Conservation (phyloP, 352 stramenopile genomes). For the Peronospora belbahrii region DNA sequence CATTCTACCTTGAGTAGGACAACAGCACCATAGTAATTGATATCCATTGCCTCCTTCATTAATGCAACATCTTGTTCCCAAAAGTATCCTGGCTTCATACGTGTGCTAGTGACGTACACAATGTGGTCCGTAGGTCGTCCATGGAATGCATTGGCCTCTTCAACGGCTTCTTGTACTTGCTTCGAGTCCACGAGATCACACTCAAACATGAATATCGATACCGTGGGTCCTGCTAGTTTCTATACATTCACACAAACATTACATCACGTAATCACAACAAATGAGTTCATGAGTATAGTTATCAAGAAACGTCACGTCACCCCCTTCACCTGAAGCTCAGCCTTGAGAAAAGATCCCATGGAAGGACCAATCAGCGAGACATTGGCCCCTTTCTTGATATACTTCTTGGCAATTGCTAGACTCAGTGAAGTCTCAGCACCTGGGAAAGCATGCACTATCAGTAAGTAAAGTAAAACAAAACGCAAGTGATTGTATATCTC, state of each 20-base stretch:
- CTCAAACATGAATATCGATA: constrained; percentile 28
- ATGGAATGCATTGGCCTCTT: constrained; percentile 50
- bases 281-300: too few relatives aligned
- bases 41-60: constrained; percentile 39
- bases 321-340: constrained; percentile 27
- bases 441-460: too few relatives aligned
- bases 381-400: constrained; percentile 39
- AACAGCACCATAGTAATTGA: constrained; percentile 58
- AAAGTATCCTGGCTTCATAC: constrained; percentile 32
- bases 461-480: too few relatives aligned
- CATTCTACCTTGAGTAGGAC: constrained; percentile 40
- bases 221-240: constrained; percentile 10
- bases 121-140: constrained; percentile 51
- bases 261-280: too few relatives aligned
- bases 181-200: constrained; percentile 36
- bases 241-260: too few relatives aligned
- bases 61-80: constrained; percentile 42
- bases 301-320: too few relatives aligned
- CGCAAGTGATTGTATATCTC: too few relatives aligned
- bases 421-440: constrained; percentile 36
- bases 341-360: constrained; percentile 29
- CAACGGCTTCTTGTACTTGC: constrained; percentile 33
- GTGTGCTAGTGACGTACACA: constrained; percentile 34
- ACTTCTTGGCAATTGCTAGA: constrained; percentile 57
- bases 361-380: constrained; percentile 41